phyloP scores from a whole-genome alignment of 305 asterid species.

The Fraxinus dipetala region DNA sequence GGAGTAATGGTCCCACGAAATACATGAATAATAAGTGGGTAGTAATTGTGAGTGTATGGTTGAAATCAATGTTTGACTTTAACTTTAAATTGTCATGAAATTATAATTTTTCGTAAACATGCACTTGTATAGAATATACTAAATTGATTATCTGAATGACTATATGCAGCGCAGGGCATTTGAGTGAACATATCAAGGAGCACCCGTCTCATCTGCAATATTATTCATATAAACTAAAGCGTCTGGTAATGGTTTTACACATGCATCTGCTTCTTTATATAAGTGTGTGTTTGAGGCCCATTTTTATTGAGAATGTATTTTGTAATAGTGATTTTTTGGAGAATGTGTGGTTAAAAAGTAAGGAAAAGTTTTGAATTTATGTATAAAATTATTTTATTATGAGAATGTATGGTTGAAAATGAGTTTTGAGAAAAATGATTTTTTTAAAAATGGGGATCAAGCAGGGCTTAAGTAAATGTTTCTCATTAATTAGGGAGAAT shows the following conservation, averaged over 20 bases:
- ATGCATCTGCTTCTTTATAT: not conserved
- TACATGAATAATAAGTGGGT: not conserved
- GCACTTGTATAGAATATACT: not conserved
- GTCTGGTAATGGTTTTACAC: conserved; percentile 49
- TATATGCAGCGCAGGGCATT: conserved; percentile 77
- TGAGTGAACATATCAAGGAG: conserved; percentile 53
- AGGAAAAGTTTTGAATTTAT: no score
- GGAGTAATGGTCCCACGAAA: not conserved
- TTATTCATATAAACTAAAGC: conserved; percentile 68
- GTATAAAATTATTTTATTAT: no score
- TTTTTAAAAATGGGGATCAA: no score
- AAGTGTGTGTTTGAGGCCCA: no score
- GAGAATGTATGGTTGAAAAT: no score
- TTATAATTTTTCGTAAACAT: not conserved
- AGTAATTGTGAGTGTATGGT: not conserved
- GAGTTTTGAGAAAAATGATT: no score
- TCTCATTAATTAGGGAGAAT: not conserved
- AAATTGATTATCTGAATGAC: conserved; percentile 31
- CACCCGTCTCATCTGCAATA: conserved; percentile 64
- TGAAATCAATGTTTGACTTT: not conserved
- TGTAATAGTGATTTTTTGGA: no score
- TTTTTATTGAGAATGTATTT: no score
- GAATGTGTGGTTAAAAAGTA: no score
- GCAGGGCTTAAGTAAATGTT: not conserved
- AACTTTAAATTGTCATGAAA: not conserved